phyloP scores from a whole-genome alignment of 768 basidiomycete species.

The Macrolepiota albuminosa region DNA sequence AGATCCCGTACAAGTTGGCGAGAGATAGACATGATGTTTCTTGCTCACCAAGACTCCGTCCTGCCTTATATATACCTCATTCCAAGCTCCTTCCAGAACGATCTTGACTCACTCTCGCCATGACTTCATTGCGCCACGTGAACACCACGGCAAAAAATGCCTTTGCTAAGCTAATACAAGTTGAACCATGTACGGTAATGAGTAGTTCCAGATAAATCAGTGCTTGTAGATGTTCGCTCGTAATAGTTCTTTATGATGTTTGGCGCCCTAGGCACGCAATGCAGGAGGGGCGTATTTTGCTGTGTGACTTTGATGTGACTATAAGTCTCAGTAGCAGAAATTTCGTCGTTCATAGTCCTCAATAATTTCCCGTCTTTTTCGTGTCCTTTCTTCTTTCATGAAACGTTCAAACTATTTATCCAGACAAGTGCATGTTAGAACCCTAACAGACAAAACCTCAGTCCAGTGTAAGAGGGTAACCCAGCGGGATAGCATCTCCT shows the following conservation, averaged over 20 bases:
- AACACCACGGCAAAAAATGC: background rate
- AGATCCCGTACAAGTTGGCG: conserved; percentile 65
- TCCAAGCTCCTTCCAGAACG: conserved; percentile 8
- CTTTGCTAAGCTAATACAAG: conserved; percentile 10
- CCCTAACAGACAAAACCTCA: no score
- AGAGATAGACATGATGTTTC: conserved; percentile 52
- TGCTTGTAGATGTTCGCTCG: no score
- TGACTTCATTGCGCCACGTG: conserved; percentile 7
- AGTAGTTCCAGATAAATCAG: conserved; percentile 9
- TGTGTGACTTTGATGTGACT: no score
- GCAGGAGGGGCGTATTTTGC: no score
- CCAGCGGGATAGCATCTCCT: background rate
- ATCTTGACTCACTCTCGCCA: background rate
- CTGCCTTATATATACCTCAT: conserved; percentile 6
- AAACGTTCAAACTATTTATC: background rate
- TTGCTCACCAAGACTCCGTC: background rate
- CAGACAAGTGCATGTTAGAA: no score
- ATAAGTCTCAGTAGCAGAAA: no score
- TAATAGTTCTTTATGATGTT: no score
- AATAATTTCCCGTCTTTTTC: no score
- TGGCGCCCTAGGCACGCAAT: no score
- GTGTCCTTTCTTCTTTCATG: no score
- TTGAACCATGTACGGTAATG: conserved; percentile 5
- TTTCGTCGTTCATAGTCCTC: no score
- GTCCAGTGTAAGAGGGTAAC: background rate